Base-by-base conservation (phyloP, 2,329 filamentous ascomycete genomes). In the Didymella sp. region DNA sequence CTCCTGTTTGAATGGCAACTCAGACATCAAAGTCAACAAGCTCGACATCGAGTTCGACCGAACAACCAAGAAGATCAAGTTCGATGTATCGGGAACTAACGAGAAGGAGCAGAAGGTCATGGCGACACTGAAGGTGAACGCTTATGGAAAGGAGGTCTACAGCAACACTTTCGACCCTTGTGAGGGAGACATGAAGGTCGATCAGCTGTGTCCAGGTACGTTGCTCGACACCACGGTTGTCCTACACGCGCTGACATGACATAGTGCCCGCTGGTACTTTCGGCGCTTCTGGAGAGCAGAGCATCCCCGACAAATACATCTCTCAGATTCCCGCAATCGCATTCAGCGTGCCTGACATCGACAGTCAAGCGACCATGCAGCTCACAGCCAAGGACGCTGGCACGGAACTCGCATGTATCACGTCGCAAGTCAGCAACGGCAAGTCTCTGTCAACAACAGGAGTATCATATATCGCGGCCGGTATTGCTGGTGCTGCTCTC, bases 311-410 rank as follows among this genome's bases (percentile, higher is more conserved):
- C 0, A 71, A 87, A 59, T 94, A 88, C 71, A 87, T 91, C 53
- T 83, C 83, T 51, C 79, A 89, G 77, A 94, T 99, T 37, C 95
- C 95, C 1, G 80, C 86, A 2, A 96, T 99, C 64, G 94, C 94
- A 12, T 99, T 97, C 79, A 85, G 86, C 59, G 82, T 99, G 28
- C 95, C 95, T 46, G 93, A 99, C 73, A 89, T 99, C 66, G 89
- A 94, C 52, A 94, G 94, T 33, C 79, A 89, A 68, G 95, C 93
- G 30, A 95, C 88, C 41, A 80, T 99, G 61, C 80, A 91, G 72
- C 84, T 99, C 42, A 87, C 84, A 58, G 79, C 85, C 4, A 77
- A 85, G 35, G 85, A 89, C 28, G 80, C 79, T 4, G 83, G 82
- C 35, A 70, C 83, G 30, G 82, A 88, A 38, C 84, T 96, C 8